These are phyloP conservation scores for Aphanomyces stellatus DNA, from an alignment of 352 stramenopile species.

Conservation along the genomic window DNA sequence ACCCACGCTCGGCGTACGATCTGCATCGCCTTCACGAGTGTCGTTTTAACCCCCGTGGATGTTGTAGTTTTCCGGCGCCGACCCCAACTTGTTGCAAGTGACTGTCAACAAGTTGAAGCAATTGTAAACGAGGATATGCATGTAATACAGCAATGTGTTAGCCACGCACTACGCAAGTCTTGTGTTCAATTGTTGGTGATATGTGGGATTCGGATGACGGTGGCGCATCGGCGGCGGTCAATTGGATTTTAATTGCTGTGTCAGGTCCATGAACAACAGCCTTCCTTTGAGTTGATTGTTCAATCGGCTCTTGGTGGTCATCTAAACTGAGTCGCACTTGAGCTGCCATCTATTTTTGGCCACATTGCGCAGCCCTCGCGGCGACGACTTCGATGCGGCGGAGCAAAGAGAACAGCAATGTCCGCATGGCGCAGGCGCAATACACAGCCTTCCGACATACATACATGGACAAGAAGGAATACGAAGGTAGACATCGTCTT, in stretches of 20 bases:
- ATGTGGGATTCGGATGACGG: no score
- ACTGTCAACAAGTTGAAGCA: constrained; percentile 70
- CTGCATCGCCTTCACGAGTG: neutral
- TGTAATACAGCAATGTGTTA: no score
- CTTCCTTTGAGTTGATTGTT: no score
- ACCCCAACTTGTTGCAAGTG: constrained; percentile 57
- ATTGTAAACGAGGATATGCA: no score
- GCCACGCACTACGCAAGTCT: no score
- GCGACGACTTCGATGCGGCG: neutral
- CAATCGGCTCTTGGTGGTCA: no score
- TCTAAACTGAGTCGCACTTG: no score
- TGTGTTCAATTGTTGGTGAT: no score
- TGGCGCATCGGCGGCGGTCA: no score
- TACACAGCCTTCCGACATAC: constrained; percentile 3
- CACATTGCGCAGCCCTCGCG: neutral
- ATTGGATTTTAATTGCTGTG: no score
- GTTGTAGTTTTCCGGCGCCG: constrained; percentile 69
- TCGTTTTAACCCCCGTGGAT: neutral
- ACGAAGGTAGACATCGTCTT: neutral
- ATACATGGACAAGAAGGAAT: constrained; percentile 14
- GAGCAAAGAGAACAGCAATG: neutral
- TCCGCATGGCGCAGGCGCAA: constrained; percentile 4
- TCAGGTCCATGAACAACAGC: no score
- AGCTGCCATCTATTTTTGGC: constrained; percentile 10
- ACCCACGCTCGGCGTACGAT: constrained; percentile 63